These are phyloP conservation scores for Chenopodium album DNA, from an alignment of 148 eudicot species.

Conservation along the genomic window DNA sequence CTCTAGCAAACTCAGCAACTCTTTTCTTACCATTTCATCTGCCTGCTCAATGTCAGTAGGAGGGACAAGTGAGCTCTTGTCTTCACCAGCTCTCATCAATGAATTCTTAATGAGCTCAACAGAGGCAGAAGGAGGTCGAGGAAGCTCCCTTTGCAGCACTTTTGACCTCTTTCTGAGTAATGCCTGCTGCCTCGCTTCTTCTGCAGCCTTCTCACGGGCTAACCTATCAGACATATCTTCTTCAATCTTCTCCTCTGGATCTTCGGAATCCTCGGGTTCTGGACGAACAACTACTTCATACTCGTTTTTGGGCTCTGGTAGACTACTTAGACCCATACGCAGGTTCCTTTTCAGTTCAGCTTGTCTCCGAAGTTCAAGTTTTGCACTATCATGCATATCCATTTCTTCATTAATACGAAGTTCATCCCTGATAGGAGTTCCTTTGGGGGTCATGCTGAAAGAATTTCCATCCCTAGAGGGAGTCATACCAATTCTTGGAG, in stretches of 20 bases:
- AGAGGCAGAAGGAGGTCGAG: slow-evolving; percentile 86
- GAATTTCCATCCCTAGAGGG: slow-evolving; percentile 80
- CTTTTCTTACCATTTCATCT: slow-evolving; percentile 89
- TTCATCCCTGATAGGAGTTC: slow-evolving; percentile 93
- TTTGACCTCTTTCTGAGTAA: slow-evolving; percentile 88
- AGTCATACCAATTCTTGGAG: slow-evolving; percentile 89
- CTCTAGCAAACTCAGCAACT: slow-evolving; percentile 74
- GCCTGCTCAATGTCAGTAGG: slow-evolving; percentile 92
- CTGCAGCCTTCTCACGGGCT: slow-evolving; percentile 89
- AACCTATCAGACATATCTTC: slow-evolving; percentile 98
- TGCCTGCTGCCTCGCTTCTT: slow-evolving; percentile 85
- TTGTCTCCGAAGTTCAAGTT: slow-evolving; percentile 68
- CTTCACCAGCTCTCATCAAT: slow-evolving; percentile 83
- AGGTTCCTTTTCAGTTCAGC: slow-evolving; percentile 78
- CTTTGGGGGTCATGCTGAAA: slow-evolving; percentile 83
- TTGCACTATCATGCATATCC: slow-evolving; percentile 76
- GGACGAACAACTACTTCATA: slow-evolving; percentile 85
- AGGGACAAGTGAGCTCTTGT: slow-evolving; percentile 94
- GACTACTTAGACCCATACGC: slow-evolving; percentile 73
- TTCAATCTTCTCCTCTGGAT: slow-evolving; percentile 84
- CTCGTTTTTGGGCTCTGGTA: slow-evolving; percentile 96
- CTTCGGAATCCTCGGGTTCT: slow-evolving; percentile 80
- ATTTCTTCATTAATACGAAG: slow-evolving; percentile 90
- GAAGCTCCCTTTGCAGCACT: slow-evolving; percentile 97
- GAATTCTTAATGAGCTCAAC: slow-evolving; percentile 67